Base-by-base conservation (phyloP, 345 rosid species). In the Isatis tinctoria region DNA sequence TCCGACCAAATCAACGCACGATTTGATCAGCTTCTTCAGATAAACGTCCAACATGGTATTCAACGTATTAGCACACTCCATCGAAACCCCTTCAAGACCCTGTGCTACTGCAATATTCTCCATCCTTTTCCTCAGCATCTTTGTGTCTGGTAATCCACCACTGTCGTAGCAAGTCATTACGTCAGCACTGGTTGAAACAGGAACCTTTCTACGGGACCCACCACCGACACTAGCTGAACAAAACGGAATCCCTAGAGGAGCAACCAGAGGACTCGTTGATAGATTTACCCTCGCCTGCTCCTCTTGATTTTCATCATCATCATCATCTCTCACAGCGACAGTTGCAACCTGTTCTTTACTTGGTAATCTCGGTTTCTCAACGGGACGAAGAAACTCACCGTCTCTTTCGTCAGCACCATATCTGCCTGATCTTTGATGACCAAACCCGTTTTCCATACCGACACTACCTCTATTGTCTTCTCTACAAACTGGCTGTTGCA, bases 191-290 rank as follows among this genome's bases (percentile, higher is more conserved):
- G 82, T 83, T 59, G 87, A 43, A 22, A 78, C 72, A 1, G 90
- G 83, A 33, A 73, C 59, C 32, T 84, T 65, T 79, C 81, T 90
- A 74, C 76, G 85, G 75, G 88, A 80, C 80, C 81, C 65, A 62
- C 81, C 74, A 63, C 95, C 91, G 12, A 80, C 54, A 52, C 95
- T 88, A 65, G 97, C 86, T 67, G 92, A 80, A 66, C 88, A 86
- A 69, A 81, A 80, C 33, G 91, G 89, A 74, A 92, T 84, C 63
- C 96, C 98, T 18, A 92, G 83, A 1, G 99, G 99, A 14, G 98
- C 91, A 62, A 60, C 76, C 41, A 92, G 71, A 80, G 87, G 86
- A 76, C 80, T 78, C 74, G 69, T 69, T 45, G 86, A 83, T 65
- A 81, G 75, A 70, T 67, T 75, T 69, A 65, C 66, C 60, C 56